Conservation (phyloP, 2,329 filamentous ascomycete species). For the Huntiella moniliformis region DNA sequence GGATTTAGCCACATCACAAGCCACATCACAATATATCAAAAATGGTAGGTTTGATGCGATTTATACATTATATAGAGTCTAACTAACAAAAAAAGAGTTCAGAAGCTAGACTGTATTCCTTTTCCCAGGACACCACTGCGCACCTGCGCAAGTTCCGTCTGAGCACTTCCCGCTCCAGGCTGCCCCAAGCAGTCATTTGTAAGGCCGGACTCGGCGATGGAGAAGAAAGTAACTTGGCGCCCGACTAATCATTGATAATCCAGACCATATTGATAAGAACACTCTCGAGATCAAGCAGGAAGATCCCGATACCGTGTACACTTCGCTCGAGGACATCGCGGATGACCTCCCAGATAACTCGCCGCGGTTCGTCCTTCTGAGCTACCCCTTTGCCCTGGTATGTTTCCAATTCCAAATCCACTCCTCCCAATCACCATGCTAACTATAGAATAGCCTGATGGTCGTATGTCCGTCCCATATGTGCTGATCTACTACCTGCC, state of each 20-base stretch:
- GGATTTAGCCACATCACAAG: no score
- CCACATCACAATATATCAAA: no score
- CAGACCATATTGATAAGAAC: conserved; percentile 79
- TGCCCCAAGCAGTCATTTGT: conserved; percentile 89
- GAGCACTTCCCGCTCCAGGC: conserved; percentile 68
- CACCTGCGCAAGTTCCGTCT: conserved; percentile 89
- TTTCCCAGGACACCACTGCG: conserved; percentile 76
- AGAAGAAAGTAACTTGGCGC: not conserved
- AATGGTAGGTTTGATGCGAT: no score
- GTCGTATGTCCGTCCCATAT: conserved; percentile 76
- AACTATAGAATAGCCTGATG: conserved; percentile 41
- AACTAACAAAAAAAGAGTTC: conserved; percentile 31
- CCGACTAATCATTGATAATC: not conserved
- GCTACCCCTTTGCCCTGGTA: conserved; percentile 78
- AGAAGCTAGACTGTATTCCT: conserved; percentile 78
- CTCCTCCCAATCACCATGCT: not conserved
- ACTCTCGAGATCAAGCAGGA: conserved; percentile 78
- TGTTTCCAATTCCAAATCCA: conserved; percentile 14
- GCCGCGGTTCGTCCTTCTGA: conserved; percentile 75
- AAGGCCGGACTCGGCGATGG: conserved; percentile 28
- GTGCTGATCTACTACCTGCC: conserved; percentile 91
- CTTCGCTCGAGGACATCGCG: conserved; percentile 56
- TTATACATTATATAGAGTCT: no score
- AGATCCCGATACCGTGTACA: conserved; percentile 60
- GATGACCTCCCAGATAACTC: conserved; percentile 88